Evolutionary conservation across 345 rosid species (phyloP).

Genomic region (Erucastrum elatum): DNA sequence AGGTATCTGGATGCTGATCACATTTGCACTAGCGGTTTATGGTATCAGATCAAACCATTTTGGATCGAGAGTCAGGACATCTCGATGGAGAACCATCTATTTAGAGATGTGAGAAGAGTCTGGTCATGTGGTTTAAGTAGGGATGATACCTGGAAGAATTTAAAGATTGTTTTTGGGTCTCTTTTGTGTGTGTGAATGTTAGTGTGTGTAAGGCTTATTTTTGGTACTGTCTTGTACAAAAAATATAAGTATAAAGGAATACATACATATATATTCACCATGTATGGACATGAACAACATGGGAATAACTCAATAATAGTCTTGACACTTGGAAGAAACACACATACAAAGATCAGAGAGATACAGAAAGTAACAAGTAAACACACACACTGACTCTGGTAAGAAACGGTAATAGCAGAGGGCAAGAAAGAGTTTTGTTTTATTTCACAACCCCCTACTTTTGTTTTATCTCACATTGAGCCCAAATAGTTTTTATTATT

Average conservation of each 20-base stretch:
- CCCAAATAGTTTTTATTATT: not conserved
- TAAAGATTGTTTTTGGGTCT: not conserved
- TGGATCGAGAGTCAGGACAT: not conserved
- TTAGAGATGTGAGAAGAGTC: conserved; percentile 24
- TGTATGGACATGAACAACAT: conserved; percentile 15
- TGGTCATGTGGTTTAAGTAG: conserved; percentile 16
- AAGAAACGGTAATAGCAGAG: not conserved
- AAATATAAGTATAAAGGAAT: not conserved
- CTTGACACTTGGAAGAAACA: conserved; percentile 10
- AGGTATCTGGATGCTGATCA: conserved; percentile 14
- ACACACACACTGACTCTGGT: conserved; percentile 20
- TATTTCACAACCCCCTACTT: not conserved
- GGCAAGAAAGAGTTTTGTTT: not conserved
- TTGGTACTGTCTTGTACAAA: conserved; percentile 1
- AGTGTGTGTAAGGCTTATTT: conserved; percentile 2
- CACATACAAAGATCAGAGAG: conserved; percentile 12
- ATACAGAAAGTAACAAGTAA: conserved; percentile 9
- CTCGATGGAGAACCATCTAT: not conserved
- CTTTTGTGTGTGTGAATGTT: conserved; percentile 3
- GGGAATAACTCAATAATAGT: conserved; percentile 3
- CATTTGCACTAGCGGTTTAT: not conserved
- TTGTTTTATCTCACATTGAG: not conserved
- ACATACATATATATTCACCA: conserved; percentile 2
- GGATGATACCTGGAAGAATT: not conserved
- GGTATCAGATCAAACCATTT: not conserved